Conservation (phyloP, 352 stramenopile genomes). For the Pythium chondricola region DNA sequence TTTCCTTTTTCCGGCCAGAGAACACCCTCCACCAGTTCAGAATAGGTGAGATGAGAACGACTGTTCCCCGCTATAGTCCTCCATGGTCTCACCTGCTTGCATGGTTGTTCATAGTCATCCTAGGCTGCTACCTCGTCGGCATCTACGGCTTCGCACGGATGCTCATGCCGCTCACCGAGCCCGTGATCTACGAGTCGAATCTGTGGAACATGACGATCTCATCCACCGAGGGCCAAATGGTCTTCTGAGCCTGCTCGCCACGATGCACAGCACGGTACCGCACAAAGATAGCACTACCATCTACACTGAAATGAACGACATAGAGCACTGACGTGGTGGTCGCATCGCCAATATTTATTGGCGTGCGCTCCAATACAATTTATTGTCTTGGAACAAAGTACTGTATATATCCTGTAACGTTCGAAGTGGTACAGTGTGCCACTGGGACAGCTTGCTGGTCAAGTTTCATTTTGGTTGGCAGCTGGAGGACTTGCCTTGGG, state of each 20-base stretch:
- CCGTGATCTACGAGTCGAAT: conserved; percentile 70
- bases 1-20: conserved; percentile 78
- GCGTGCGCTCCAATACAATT: too few species aligned
- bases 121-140: conserved; percentile 74
- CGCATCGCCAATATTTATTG: too few species aligned
- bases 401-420: too few species aligned
- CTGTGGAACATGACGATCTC: conserved; percentile 78
- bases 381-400: too few species aligned
- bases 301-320: too few species aligned
- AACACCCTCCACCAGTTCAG: conserved; percentile 69
- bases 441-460: conserved; percentile 12
- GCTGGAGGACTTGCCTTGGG: too few species aligned
- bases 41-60: conserved; percentile 31
- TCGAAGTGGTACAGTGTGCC: neutral
- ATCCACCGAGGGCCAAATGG: conserved; percentile 8
- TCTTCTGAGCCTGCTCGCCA: conserved; percentile 10
- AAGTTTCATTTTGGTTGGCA: conserved; percentile 21
- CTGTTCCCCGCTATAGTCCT: neutral
- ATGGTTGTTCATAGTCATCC: conserved; percentile 37
- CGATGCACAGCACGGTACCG: neutral
- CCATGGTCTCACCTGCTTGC: neutral
- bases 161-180: conserved; percentile 72
- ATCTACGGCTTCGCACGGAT: conserved; percentile 74
- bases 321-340: too few species aligned
- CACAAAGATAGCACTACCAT: too few species aligned